A percentile compares a stretch with the other conserved stretches of the same genome.
These are phyloP conservation scores for Geotrichum ghanense DNA, from an alignment of 805 yeast genomes.

Conservation along the genomic window DNA sequence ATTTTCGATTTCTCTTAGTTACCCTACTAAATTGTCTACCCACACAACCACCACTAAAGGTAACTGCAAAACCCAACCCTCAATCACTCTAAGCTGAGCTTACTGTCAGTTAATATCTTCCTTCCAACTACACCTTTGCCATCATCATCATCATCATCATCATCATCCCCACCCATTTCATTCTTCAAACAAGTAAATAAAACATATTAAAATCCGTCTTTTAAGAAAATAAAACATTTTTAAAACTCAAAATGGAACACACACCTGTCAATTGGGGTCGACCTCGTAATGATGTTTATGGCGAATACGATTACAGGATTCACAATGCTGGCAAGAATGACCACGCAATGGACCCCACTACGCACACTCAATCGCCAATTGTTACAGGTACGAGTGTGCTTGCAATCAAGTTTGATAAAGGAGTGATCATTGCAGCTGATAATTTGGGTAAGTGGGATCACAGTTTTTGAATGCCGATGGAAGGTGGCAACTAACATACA, in stretches of 20 bases:
- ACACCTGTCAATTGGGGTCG: slow-evolving; percentile 94
- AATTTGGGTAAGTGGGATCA: slow-evolving; percentile 45
- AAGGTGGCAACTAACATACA: background rate
- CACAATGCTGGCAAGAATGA: slow-evolving; percentile 35
- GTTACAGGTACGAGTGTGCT: slow-evolving; percentile 95
- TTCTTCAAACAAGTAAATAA: too few relatives aligned
- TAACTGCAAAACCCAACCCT: too few relatives aligned
- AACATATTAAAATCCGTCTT: too few relatives aligned
- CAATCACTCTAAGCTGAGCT: too few relatives aligned
- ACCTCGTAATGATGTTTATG: slow-evolving; percentile 75
- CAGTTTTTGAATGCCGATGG: background rate
- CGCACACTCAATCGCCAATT: slow-evolving; percentile 88
- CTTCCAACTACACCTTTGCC: too few relatives aligned
- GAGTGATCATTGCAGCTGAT: slow-evolving; percentile 92
- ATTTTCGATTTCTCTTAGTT: too few relatives aligned
- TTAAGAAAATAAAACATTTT: too few relatives aligned
- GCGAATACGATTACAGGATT: slow-evolving; percentile 47
- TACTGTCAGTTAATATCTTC: too few relatives aligned
- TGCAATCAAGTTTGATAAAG: slow-evolving; percentile 80
- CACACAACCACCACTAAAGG: too few relatives aligned
- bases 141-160: too few relatives aligned
- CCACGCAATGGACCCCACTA: slow-evolving; percentile 42
- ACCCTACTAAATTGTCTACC: too few relatives aligned
- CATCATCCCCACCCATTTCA: too few relatives aligned
- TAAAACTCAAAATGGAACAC: slow-evolving; percentile 86